Percentiles rank a stretch among this genome's conserved stretches.
phyloP scores from a whole-genome alignment of 2,329 filamentous ascomycete species.

The Tolypocladium ophioglossoides region DNA sequence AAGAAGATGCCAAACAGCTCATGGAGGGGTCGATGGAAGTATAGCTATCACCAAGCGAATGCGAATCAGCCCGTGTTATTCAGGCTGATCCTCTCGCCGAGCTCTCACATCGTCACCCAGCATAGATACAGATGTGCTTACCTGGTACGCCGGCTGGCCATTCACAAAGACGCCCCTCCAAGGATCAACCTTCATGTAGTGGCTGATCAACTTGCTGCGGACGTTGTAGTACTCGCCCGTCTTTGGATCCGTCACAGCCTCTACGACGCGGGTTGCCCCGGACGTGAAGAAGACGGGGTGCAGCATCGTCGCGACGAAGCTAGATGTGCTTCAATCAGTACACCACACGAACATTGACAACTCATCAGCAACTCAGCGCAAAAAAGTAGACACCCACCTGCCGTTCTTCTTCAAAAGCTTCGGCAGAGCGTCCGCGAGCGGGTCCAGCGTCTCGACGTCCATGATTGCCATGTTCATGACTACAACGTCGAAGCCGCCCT shows the following conservation, averaged over 20 bases:
- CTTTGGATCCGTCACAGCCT: slow-evolving; percentile 22
- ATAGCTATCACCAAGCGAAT: slow-evolving; percentile 12
- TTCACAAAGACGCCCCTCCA: slow-evolving; percentile 23
- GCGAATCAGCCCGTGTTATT: not conserved
- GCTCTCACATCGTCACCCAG: not conserved
- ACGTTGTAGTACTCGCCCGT: slow-evolving; percentile 24
- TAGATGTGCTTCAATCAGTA: slow-evolving; percentile 6
- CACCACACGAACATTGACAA: not conserved
- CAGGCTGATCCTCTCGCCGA: not conserved
- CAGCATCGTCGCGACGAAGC: slow-evolving; percentile 35
- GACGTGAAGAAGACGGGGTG: slow-evolving; percentile 40
- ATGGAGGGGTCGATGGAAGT: slow-evolving; percentile 34
- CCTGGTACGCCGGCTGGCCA: slow-evolving; percentile 22
- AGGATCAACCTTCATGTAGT: slow-evolving; percentile 31
- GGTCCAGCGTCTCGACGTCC: slow-evolving; percentile 32
- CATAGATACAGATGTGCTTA: slow-evolving; percentile 9
- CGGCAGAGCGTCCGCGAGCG: slow-evolving; percentile 29
- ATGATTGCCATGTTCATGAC: slow-evolving; percentile 39
- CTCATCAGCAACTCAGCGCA: not conserved
- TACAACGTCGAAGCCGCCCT: slow-evolving; percentile 28
- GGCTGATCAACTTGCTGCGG: slow-evolving; percentile 25
- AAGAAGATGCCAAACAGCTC: slow-evolving; percentile 34
- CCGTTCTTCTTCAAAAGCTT: slow-evolving; percentile 27
- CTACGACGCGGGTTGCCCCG: slow-evolving; percentile 25
- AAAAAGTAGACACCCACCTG: slow-evolving; percentile 22